These are phyloP conservation scores for Straminergon stramineum DNA, from an alignment of 225 moss, liverwort and hornwort genomes.

Conservation along the genomic window DNA sequence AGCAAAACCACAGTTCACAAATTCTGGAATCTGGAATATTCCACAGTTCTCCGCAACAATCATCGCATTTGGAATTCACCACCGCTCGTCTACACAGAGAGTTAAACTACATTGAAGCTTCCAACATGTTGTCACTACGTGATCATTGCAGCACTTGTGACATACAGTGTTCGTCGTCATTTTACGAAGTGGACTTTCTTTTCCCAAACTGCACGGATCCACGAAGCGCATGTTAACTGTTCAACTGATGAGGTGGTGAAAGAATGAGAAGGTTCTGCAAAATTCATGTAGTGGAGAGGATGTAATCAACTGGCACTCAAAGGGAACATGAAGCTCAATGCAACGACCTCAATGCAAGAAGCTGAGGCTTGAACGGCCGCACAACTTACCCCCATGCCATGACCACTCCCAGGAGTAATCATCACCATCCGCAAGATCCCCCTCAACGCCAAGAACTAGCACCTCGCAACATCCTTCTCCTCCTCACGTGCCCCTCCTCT, in stretches of 20 bases:
- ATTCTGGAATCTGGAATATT: neutral
- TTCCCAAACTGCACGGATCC: neutral
- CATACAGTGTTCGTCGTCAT: neutral
- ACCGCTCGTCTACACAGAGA: neutral
- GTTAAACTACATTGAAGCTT: neutral
- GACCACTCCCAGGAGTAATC: neutral
- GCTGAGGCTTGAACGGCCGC: neutral
- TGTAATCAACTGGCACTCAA: neutral
- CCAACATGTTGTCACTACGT: neutral
- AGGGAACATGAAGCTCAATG: neutral
- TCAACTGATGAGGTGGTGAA: neutral
- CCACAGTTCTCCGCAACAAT: neutral
- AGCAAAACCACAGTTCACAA: neutral
- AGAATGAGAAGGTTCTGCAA: neutral
- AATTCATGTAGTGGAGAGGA: neutral
- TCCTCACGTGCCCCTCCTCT: slow-evolving; percentile 24
- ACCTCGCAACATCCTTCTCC: neutral
- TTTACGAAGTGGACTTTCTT: neutral
- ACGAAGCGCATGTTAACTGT: neutral
- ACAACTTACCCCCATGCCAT: slow-evolving; percentile 20
- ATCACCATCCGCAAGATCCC: slow-evolving; percentile 6
- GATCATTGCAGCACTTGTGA: neutral
- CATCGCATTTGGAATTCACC: neutral
- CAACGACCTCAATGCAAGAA: slow-evolving; percentile 17
- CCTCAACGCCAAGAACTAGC: slow-evolving; percentile 20